Evolutionary conservation across 2,329 filamentous ascomycete genomes (phyloP), one percentile per base, ranked within the genome.

Genomic region (Sarocladiaceae sp.): DNA sequence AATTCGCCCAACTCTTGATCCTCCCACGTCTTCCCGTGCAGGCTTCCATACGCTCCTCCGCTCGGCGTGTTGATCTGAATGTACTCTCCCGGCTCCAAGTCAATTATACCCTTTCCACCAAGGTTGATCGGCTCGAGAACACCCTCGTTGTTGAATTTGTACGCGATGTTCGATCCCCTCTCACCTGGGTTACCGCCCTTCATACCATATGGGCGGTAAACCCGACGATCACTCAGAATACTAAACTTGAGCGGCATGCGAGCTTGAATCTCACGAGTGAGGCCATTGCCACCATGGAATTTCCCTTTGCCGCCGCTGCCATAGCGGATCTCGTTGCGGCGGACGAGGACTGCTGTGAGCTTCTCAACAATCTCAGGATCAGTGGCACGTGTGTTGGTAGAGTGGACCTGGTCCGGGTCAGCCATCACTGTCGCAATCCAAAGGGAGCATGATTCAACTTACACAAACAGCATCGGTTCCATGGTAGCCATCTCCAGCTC

Each of bases 61-160:
- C 66, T 66, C 1, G 66, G 66, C 1, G 66, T 66, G 28, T 69
- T 68, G 6, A 69, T 62, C 42, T 67, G 65, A 26, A 69, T 62
- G 18, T 61, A 60, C 55, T 71, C 69, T 0, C 69, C 68, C 1
- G 61, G 59, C 13, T 56, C 47, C 12, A 71, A 50, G 15, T 59
- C 57, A 10, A 69, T 55, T 25, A 66, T 56, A 6, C 63, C 63
- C 54, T 69, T 63, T 1, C 62, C 57, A 4, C 66, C 67, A 5
- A 70, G 57, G 33, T 58, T 66, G 10, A 69, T 62, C 51, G 54
- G 57, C 20, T 65, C 64, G 23, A 65, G 10, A 7, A 8, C 17
- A 6, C 35, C 28, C 7, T 46, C 58, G 1, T 62, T 56, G 20
- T 58, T 66, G 26, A 50, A 62, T 53, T 58, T 57, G 46, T 64